A percentile compares a stretch with the other conserved stretches of the same genome.
phyloP scores from a whole-genome alignment of 805 yeast genomes.

The Monosporozyma siamensis region DNA sequence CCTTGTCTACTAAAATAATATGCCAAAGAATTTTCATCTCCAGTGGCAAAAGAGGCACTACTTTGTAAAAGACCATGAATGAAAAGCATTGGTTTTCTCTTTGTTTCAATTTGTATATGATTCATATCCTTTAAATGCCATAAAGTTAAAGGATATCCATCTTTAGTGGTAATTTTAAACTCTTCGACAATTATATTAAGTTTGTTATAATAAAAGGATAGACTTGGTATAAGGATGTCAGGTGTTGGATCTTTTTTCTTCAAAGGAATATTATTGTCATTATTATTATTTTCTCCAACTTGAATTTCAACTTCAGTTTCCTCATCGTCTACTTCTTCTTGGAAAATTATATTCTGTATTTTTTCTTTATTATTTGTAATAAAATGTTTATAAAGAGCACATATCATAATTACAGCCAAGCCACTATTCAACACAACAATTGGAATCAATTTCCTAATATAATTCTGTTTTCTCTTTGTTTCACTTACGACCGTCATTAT shows the following conservation, averaged over 20 bases:
- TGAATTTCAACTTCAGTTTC: not conserved
- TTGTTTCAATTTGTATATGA: slow-evolving; percentile 7
- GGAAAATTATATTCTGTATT: not conserved
- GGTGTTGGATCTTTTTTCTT: not conserved
- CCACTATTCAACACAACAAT: slow-evolving; percentile 1
- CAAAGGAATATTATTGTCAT: too few relatives aligned
- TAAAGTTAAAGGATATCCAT: slow-evolving; percentile 62
- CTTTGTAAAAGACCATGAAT: slow-evolving; percentile 86
- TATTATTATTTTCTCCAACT: too few relatives aligned
- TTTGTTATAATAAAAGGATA: slow-evolving; percentile 58
- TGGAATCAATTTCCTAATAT: not conserved
- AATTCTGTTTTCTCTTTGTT: not conserved
- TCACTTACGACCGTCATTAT: too few relatives aligned
- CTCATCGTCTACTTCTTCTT: not conserved
- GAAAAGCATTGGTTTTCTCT: slow-evolving; percentile 56
- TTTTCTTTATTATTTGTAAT: not conserved
- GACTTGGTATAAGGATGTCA: slow-evolving; percentile 37
- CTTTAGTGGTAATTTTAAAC: slow-evolving; percentile 59
- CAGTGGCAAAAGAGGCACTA: slow-evolving; percentile 72
- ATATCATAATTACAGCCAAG: slow-evolving; percentile 4
- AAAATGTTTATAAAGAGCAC: slow-evolving; percentile 2
- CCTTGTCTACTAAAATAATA: slow-evolving; percentile 45
- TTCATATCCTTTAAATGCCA: slow-evolving; percentile 35
- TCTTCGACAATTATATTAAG: slow-evolving; percentile 52
- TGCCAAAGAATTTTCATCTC: slow-evolving; percentile 72